Evolutionary conservation across 257 asterid genomes (phyloP).

Genomic region (Penstemon newberryi): DNA sequence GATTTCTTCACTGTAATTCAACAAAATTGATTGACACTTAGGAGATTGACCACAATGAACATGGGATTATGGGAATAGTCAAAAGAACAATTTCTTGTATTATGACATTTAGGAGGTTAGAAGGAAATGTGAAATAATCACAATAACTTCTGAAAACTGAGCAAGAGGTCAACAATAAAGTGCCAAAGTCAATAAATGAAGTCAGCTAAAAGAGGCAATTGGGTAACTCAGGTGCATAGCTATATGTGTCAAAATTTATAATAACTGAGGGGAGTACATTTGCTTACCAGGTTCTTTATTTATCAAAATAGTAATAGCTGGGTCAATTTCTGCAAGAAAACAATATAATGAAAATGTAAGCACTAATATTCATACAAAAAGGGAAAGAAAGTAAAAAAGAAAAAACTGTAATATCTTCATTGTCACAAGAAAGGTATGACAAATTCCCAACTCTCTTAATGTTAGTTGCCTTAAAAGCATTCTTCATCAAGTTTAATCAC

Average conservation of each 20-base stretch:
- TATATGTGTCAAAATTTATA: conserved; percentile 20
- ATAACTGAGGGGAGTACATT: conserved; percentile 14
- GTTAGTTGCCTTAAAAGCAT: too few species aligned
- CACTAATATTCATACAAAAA: background rate
- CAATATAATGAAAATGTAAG: too few species aligned
- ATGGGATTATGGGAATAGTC: too few species aligned
- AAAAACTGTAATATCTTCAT: too few species aligned
- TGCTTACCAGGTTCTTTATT: conserved; percentile 35
- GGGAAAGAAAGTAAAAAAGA: conserved; percentile 16
- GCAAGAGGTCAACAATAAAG: conserved; percentile 35
- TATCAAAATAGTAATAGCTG: conserved; percentile 33
- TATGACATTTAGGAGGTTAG: too few species aligned
- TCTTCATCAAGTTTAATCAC: too few species aligned
- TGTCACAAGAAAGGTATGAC: too few species aligned
- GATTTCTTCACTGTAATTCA: too few species aligned
- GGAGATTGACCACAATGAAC: too few species aligned
- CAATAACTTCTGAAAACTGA: conserved; percentile 26
- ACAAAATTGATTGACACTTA: too few species aligned
- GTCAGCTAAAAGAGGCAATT: conserved; percentile 43
- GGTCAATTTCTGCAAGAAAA: conserved; percentile 42
- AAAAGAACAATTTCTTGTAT: too few species aligned
- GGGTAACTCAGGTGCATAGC: conserved; percentile 44
- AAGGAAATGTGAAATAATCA: conserved; percentile 24
- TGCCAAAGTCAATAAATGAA: conserved; percentile 37
- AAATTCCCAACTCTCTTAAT: too few species aligned